Evolutionary conservation across 2,329 filamentous ascomycete genomes (phyloP).

Genomic region (Penicillium vulpinum): DNA sequence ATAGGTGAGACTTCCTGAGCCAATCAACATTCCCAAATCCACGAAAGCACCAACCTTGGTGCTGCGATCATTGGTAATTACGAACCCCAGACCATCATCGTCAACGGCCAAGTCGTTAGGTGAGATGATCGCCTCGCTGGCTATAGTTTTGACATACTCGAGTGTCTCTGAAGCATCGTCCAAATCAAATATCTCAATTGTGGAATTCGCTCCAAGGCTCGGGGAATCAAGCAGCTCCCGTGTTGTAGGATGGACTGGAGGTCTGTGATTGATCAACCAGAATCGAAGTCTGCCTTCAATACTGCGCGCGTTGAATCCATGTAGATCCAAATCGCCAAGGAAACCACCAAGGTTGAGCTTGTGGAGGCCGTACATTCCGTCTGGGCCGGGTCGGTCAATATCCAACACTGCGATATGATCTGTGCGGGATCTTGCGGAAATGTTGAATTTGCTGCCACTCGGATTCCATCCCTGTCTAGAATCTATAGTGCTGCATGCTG

Average conservation of each 20-base stretch:
- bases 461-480: neutral
- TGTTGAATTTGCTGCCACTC: slow-evolving; percentile 20
- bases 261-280: neutral
- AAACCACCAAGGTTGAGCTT: neutral
- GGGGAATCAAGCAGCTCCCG: neutral
- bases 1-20: neutral
- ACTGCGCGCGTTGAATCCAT: neutral
- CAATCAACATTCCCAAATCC: neutral
- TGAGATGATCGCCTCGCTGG: neutral
- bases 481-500: neutral
- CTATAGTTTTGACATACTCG: neutral
- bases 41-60: neutral
- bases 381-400: slow-evolving; percentile 24
- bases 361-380: slow-evolving; percentile 21
- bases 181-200: neutral
- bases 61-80: neutral
- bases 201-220: neutral
- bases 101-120: neutral
- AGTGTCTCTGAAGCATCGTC: neutral
- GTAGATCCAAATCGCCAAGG: neutral
- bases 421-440: slow-evolving; percentile 21
- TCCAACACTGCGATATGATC: slow-evolving; percentile 31
- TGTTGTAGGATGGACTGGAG: neutral
- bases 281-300: neutral
- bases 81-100: neutral